A percentile compares a stretch with the other conserved stretches of the same genome.
phyloP scores from a whole-genome alignment of 2,329 filamentous ascomycete genomes.

The Colletotrichum echinochloae region DNA sequence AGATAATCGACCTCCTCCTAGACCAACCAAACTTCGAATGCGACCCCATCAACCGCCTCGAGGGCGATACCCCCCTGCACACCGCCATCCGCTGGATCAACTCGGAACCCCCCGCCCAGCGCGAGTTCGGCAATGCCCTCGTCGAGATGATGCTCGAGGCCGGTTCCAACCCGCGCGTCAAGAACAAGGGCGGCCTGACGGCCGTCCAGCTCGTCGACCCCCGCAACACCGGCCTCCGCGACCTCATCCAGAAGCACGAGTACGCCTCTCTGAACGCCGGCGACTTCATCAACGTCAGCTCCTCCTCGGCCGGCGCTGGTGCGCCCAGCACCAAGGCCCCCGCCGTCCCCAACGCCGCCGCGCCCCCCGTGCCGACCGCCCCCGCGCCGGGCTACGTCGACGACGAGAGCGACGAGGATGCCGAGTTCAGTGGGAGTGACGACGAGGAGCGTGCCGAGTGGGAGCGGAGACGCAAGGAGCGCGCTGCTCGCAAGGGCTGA shows the following conservation, averaged over 20 bases:
- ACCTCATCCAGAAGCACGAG: slow-evolving; percentile 77
- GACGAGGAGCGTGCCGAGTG: slow-evolving; percentile 73
- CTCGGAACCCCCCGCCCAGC: slow-evolving; percentile 71
- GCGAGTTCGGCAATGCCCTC: slow-evolving; percentile 73
- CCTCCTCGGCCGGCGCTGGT: slow-evolving; percentile 40
- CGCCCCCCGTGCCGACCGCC: slow-evolving; percentile 40
- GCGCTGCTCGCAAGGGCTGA: slow-evolving; percentile 46
- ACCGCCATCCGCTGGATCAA: slow-evolving; percentile 83
- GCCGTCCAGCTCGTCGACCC: slow-evolving; percentile 81
- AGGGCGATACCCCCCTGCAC: slow-evolving; percentile 85
- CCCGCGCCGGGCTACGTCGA: slow-evolving; percentile 36
- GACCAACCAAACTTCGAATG: slow-evolving; percentile 89
- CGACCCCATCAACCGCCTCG: slow-evolving; percentile 77
- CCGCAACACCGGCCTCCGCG: slow-evolving; percentile 69
- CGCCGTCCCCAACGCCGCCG: slow-evolving; percentile 30
- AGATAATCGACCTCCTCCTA: slow-evolving; percentile 83
- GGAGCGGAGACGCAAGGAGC: slow-evolving; percentile 64
- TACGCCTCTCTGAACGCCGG: slow-evolving; percentile 70
- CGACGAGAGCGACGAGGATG: slow-evolving; percentile 61
- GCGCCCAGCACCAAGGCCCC: slow-evolving; percentile 29
- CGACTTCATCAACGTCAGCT: slow-evolving; percentile 63
- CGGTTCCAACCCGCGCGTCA: slow-evolving; percentile 68
- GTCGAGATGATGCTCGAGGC: slow-evolving; percentile 87
- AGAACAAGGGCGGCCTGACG: slow-evolving; percentile 80
- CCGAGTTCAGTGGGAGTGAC: slow-evolving; percentile 73